These are phyloP conservation scores for Stephanodiscus triporus DNA, from an alignment of 108 stramenopile genomes.

Conservation along the genomic window DNA sequence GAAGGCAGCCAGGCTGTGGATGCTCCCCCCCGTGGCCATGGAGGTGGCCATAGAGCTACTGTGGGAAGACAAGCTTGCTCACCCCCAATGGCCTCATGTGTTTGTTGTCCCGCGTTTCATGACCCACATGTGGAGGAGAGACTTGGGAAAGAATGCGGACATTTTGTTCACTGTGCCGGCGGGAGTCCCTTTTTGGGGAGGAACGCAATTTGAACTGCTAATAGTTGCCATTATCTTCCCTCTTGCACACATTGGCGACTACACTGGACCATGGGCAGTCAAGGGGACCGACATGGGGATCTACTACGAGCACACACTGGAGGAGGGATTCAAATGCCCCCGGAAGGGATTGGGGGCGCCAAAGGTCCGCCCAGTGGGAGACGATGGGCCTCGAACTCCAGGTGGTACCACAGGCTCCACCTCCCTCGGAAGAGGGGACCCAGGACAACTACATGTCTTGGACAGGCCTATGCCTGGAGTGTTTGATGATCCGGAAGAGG, in stretches of 20 bases:
- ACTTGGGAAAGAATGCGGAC: not conserved
- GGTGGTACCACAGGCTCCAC: too few relatives aligned
- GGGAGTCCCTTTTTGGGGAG: not conserved
- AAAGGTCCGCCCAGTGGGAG: too few relatives aligned
- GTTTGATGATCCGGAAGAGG: not conserved
- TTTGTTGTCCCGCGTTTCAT: conserved; percentile 4
- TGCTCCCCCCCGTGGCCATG: conserved; percentile 10
- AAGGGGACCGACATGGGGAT: not conserved
- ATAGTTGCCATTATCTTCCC: conserved; percentile 4
- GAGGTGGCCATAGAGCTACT: not conserved
- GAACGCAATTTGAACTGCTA: not conserved
- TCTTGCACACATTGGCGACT: not conserved
- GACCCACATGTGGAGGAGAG: conserved; percentile 7
- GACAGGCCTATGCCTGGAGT: conserved; percentile 4
- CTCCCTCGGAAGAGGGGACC: too few relatives aligned
- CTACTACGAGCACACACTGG: conserved; percentile 3
- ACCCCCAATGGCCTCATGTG: conserved; percentile 9
- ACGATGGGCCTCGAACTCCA: too few relatives aligned
- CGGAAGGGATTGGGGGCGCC: not conserved
- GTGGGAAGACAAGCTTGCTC: conserved; percentile 4
- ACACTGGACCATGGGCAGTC: not conserved
- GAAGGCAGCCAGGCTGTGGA: conserved; percentile 3
- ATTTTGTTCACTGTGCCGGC: not conserved
- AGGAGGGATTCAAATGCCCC: not conserved
- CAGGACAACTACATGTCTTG: conserved; percentile 11